phyloP scores from a whole-genome alignment of 2,329 filamentous ascomycete species.

The Botrytis aclada region DNA sequence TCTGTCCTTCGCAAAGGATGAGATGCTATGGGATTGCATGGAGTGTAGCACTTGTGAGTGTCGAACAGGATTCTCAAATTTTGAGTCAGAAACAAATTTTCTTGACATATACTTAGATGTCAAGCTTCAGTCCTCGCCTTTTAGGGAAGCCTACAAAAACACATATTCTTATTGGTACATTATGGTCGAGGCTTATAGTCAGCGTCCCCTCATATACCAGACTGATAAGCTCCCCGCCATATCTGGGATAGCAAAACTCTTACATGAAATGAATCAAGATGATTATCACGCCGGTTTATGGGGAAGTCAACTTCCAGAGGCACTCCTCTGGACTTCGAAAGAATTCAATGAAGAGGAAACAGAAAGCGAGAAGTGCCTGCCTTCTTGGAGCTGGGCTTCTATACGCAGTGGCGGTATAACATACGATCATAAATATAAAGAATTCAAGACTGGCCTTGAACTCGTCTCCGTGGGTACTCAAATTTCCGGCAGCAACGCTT shows the following conservation, averaged over 20 bases:
- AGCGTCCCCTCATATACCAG: background rate
- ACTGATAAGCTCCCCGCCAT: background rate
- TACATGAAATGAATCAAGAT: background rate
- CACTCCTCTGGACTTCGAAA: background rate
- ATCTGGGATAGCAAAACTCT: background rate
- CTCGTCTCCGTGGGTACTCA: background rate
- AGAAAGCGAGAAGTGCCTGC: background rate
- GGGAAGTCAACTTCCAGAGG: background rate
- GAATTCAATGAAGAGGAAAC: accelerated
- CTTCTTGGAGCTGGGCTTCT: background rate
- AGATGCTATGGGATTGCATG: background rate
- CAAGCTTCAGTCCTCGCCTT: background rate
- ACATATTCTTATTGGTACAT: background rate
- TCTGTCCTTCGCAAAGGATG: background rate
- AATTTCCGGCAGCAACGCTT: background rate
- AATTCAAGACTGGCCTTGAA: background rate
- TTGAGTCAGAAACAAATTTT: background rate
- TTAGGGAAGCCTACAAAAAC: background rate
- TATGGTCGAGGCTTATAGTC: background rate
- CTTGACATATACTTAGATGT: background rate
- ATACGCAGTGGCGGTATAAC: background rate
- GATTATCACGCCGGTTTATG: background rate
- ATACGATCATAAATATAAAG: background rate
- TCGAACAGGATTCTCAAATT: background rate
- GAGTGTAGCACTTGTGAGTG: background rate